Evolutionary conservation across 805 yeast species (phyloP).

Genomic region (Nakazawaea populi): DNA sequence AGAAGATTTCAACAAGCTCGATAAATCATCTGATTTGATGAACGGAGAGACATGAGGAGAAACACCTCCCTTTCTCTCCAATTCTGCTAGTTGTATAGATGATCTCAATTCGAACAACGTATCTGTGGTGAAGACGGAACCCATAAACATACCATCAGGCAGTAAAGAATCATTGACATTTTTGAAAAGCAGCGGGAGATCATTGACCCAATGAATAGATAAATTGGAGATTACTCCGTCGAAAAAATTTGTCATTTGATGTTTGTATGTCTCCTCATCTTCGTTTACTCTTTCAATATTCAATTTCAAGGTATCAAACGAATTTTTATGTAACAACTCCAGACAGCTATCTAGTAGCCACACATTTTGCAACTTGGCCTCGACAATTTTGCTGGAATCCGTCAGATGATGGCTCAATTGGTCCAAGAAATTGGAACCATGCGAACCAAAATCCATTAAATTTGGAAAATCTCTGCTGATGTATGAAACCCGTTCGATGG

Average conservation of each 20-base stretch:
- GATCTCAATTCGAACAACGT: conserved; percentile 80
- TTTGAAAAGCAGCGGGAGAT: conserved; percentile 60
- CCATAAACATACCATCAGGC: conserved; percentile 81
- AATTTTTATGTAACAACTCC: conserved; percentile 48
- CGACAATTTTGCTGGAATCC: conserved; percentile 40
- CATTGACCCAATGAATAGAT: conserved; percentile 81
- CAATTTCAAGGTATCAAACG: conserved; percentile 26
- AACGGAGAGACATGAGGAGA: conserved; percentile 79
- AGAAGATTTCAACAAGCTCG: conserved; percentile 64
- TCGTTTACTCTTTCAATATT: conserved; percentile 43
- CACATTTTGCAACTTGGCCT: conserved; percentile 44
- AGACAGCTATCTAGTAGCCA: conserved; percentile 64
- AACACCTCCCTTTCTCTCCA: conserved; percentile 73
- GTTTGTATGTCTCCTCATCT: conserved; percentile 58
- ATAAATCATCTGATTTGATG: conserved; percentile 73
- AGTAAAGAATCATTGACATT: conserved; percentile 53
- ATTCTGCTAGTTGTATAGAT: conserved; percentile 73
- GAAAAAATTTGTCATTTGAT: conserved; percentile 38
- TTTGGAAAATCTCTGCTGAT: conserved; percentile 56
- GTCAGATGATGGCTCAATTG: conserved; percentile 18
- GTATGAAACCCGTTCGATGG: conserved; percentile 71
- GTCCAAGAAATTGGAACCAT: conserved; percentile 51
- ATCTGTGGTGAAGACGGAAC: conserved; percentile 78
- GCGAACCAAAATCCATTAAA: conserved; percentile 68
- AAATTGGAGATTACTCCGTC: conserved; percentile 73